These are phyloP conservation scores for Scutellospora calospora DNA, from an alignment of 371 early-diverging fungal genomes.

Conservation along the genomic window DNA sequence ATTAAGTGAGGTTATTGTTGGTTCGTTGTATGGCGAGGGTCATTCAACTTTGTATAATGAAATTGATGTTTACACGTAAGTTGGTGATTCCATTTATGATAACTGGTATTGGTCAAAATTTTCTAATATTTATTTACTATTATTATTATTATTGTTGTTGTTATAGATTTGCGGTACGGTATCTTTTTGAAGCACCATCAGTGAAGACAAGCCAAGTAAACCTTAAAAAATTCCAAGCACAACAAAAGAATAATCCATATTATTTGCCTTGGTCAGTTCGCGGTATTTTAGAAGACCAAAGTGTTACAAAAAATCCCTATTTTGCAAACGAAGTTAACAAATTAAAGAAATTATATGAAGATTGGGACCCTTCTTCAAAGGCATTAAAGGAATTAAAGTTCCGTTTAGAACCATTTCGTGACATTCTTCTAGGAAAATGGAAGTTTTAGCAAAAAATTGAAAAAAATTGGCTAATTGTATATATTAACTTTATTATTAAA, in stretches of 20 bases:
- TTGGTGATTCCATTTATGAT: no score
- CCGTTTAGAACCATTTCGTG: slow-evolving; percentile 78
- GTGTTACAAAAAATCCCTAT: slow-evolving; percentile 61
- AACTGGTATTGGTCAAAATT: background rate
- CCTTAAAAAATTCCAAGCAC: slow-evolving; percentile 59
- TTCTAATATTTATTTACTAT: background rate
- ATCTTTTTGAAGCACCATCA: slow-evolving; percentile 50
- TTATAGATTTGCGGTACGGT: slow-evolving; percentile 50
- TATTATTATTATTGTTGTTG: background rate
- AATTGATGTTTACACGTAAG: slow-evolving; percentile 77
- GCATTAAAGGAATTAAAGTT: slow-evolving; percentile 83
- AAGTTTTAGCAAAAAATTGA: background rate
- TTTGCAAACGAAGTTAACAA: slow-evolving; percentile 68
- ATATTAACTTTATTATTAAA: no score
- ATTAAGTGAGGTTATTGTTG: slow-evolving; percentile 85
- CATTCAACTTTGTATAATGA: slow-evolving; percentile 95
- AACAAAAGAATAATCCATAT: slow-evolving; percentile 80
- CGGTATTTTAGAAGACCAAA: slow-evolving; percentile 73
- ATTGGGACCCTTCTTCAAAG: slow-evolving; percentile 83
- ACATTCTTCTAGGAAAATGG: background rate
- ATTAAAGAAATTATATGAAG: slow-evolving; percentile 69
- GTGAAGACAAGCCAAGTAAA: slow-evolving; percentile 42
- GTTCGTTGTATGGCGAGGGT: slow-evolving; percentile 84
- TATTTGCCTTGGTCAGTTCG: slow-evolving; percentile 94
- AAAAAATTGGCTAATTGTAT: no score